These are phyloP conservation scores for Citrus reticulata DNA, from an alignment of 345 rosid genomes.

Conservation along the genomic window DNA sequence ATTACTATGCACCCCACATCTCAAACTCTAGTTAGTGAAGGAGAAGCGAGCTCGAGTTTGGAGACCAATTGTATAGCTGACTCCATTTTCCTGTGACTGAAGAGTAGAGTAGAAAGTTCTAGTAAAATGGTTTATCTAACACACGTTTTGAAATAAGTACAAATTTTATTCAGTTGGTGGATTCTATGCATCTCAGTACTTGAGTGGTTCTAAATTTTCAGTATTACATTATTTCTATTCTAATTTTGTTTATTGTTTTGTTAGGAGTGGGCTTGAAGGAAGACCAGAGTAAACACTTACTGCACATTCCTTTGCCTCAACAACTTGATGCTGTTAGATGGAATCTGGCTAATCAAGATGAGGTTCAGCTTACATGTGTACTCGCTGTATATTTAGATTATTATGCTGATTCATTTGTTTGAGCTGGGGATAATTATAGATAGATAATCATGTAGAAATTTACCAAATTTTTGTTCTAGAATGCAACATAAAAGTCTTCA, in stretches of 20 bases:
- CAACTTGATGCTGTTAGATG: slow-evolving; percentile 73
- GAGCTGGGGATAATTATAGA: neutral
- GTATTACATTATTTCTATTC: neutral
- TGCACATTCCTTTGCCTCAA: slow-evolving; percentile 52
- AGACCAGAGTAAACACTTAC: slow-evolving; percentile 62
- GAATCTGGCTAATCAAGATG: slow-evolving; percentile 83
- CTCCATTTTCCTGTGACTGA: neutral
- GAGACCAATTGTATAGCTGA: neutral
- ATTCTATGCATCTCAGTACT: neutral
- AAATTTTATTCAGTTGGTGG: neutral
- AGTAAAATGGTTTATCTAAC: neutral
- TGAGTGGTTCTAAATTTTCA: neutral
- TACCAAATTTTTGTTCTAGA: neutral
- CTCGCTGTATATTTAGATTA: slow-evolving; percentile 2
- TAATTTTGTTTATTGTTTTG: neutral
- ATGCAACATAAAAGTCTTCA: neutral
- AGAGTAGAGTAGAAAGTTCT: neutral
- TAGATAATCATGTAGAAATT: neutral
- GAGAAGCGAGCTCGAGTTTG: neutral
- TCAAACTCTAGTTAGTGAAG: neutral
- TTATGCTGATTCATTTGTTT: neutral
- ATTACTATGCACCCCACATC: neutral
- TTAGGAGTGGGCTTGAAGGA: slow-evolving; percentile 37
- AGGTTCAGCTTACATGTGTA: slow-evolving; percentile 41
- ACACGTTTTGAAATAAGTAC: no score